Percentiles rank a stretch among this genome's conserved stretches.
phyloP scores from a whole-genome alignment of 164 flowering plant genomes.

The Macadamia integrifolia region DNA sequence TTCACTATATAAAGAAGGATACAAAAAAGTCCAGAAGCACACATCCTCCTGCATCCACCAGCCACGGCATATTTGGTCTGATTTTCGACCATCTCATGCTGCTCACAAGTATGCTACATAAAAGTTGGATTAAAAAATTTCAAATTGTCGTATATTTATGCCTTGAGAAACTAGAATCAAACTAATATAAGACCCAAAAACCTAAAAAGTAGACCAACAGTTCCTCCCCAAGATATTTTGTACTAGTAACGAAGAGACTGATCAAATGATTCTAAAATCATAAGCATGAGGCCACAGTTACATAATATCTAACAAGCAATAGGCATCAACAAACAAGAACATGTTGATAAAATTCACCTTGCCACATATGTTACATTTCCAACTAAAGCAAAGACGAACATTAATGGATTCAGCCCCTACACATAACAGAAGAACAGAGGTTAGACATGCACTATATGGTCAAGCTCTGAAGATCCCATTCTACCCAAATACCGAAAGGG shows the following conservation, averaged over 20 bases:
- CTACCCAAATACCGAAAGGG: no score
- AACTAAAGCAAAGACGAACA: conserved; percentile 77
- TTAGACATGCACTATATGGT: background rate
- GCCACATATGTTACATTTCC: conserved; percentile 72
- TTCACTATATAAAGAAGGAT: conserved; percentile 37
- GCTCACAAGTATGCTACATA: conserved; percentile 67
- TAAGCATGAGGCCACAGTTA: background rate
- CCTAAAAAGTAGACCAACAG: no score
- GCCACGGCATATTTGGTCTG: conserved; percentile 76
- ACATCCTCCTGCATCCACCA: conserved; percentile 82
- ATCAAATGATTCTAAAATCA: background rate
- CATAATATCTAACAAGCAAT: no score
- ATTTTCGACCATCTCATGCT: conserved; percentile 64
- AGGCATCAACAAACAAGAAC: background rate
- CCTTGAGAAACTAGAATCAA: background rate
- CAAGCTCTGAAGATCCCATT: background rate
- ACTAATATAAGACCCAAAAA: no score
- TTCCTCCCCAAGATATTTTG: no score
- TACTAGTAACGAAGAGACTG: no score
- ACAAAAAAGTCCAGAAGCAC: conserved; percentile 63
- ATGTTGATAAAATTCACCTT: conserved; percentile 33
- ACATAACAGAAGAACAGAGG: conserved; percentile 1
- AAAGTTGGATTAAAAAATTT: background rate
- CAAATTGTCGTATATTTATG: background rate
- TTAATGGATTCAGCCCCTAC: conserved; percentile 52